Percentiles rank a stretch among this genome's conserved stretches.
Conservation (phyloP, 176 grass and related monocot genomes). For the Triticum dicoccoides region DNA sequence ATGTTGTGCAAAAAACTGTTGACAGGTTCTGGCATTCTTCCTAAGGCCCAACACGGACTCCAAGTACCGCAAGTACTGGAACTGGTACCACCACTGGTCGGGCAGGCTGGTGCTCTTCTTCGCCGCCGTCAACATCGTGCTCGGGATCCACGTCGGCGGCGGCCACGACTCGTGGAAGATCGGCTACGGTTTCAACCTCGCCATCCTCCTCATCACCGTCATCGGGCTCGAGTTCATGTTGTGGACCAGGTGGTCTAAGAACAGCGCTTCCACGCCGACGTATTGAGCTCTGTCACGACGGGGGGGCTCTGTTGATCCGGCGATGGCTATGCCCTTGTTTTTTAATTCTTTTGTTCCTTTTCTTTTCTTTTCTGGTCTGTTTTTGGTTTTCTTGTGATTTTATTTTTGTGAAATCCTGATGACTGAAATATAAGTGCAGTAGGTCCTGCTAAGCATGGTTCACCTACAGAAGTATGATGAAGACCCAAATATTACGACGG, state of each 20-base stretch:
- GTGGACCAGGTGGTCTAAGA: conserved; percentile 78
- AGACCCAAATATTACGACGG: too few relatives aligned
- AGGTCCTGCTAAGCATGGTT: not conserved
- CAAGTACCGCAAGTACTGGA: conserved; percentile 84
- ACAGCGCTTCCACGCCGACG: conserved; percentile 40
- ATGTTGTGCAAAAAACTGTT: not conserved
- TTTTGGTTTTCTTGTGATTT: not conserved
- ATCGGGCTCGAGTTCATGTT: conserved; percentile 69
- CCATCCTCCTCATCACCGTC: conserved; percentile 57
- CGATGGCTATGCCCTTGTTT: not conserved
- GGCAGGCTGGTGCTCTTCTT: conserved; percentile 81
- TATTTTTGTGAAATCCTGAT: not conserved
- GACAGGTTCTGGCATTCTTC: conserved; percentile 71
- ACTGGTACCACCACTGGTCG: conserved; percentile 89
- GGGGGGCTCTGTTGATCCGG: not conserved
- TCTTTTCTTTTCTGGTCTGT: not conserved
- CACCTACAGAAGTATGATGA: too few relatives aligned
- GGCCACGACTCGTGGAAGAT: conserved; percentile 79
- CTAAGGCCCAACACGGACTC: conserved; percentile 61
- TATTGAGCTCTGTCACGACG: conserved; percentile 27
- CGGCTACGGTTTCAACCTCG: conserved; percentile 81
- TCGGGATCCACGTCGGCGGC: conserved; percentile 72
- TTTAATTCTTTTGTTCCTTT: not conserved
- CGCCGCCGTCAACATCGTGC: conserved; percentile 77
- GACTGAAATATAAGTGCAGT: not conserved